These are phyloP conservation scores for Tricholoma terreum DNA, from an alignment of 768 basidiomycete species.

Conservation along the genomic window DNA sequence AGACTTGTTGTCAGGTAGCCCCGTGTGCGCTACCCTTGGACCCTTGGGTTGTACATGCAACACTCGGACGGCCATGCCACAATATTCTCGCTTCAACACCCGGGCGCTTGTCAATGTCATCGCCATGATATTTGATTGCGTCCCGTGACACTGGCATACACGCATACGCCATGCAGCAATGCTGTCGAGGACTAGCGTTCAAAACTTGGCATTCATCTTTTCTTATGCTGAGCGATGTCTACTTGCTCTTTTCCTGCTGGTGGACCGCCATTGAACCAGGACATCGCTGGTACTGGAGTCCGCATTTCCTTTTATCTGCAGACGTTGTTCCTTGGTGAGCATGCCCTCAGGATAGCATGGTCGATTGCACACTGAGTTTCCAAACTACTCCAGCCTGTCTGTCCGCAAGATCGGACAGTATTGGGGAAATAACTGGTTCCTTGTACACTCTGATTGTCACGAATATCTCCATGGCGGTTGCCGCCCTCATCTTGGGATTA, in stretches of 20 bases:
- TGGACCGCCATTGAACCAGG: constrained; percentile 11
- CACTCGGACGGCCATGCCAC: too few species aligned
- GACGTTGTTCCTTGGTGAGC: constrained; percentile 15
- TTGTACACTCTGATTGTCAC: constrained; percentile 17
- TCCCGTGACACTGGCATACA: too few species aligned
- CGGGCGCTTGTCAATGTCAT: too few species aligned
- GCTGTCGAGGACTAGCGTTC: too few species aligned
- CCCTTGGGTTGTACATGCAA: too few species aligned
- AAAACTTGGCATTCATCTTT: not conserved
- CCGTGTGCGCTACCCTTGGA: too few species aligned
- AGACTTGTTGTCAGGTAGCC: too few species aligned
- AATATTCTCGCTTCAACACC: too few species aligned
- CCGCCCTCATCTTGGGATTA: constrained; percentile 18
- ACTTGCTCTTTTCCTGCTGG: constrained; percentile 2
- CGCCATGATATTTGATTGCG: too few species aligned
- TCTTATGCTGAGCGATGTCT: not conserved
- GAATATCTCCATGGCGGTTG: constrained; percentile 18
- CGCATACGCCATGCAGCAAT: too few species aligned
- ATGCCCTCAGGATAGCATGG: not conserved
- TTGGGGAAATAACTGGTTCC: constrained; percentile 14
- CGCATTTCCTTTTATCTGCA: constrained; percentile 19
- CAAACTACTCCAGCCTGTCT: constrained; percentile 10
- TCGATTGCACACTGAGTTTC: not conserved
- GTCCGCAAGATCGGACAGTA: constrained; percentile 10
- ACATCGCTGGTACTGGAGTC: constrained; percentile 17